Evolutionary conservation across 2,329 filamentous ascomycete species (phyloP), one percentile per base, ranked within the genome.

Genomic region (Colletotrichum somersetense): DNA sequence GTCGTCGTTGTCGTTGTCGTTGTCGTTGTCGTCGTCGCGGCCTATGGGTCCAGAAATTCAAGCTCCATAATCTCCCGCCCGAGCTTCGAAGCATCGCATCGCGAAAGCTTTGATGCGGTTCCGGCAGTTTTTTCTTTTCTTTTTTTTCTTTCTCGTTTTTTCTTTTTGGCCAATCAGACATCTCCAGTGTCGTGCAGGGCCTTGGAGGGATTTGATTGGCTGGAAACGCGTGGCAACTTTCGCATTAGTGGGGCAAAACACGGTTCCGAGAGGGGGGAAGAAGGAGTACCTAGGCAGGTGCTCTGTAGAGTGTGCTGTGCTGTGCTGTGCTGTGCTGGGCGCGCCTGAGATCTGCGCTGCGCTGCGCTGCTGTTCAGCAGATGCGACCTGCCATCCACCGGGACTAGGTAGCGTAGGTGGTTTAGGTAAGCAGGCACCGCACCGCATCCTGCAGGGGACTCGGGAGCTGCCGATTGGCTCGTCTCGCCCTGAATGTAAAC

Each of bases 401-500:
- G 42, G 42, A 40, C 59, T 57, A 35, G 16, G 40, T 16, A 5
- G 14, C 14, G 40, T 42, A 30, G 4, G 44, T 20, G 20, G 12
- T 5, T 46, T 40, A 33, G 8, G 18, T 46, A 46, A 46, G 18
- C 44, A 5, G 1, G 6, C 42, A 0, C 18, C 42, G 6, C 18
- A 7, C 4, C 42, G 6, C 18, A 7, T 1, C 16, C 5, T 44
- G 30, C 35, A 30, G 42, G 11, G 6, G 53, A 11, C 12, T 61
- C 66, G 69, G 69, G 59, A 65, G 69, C 69, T 55, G 59, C 69
- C 69, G 69, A 72, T 72, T 72, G 69, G 69, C 44, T 50, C 20
- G 23, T 30, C 3, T 1, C 2, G 20, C 2, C 1, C 61, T 2
- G 59, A 61, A 69, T 69, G 69, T 72, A 72, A 72, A 72, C 66